Percentiles rank a stretch among this genome's conserved stretches.
Conservation (phyloP, 176 grass and related monocot genomes). For the Dendrocalamus sinicus region DNA sequence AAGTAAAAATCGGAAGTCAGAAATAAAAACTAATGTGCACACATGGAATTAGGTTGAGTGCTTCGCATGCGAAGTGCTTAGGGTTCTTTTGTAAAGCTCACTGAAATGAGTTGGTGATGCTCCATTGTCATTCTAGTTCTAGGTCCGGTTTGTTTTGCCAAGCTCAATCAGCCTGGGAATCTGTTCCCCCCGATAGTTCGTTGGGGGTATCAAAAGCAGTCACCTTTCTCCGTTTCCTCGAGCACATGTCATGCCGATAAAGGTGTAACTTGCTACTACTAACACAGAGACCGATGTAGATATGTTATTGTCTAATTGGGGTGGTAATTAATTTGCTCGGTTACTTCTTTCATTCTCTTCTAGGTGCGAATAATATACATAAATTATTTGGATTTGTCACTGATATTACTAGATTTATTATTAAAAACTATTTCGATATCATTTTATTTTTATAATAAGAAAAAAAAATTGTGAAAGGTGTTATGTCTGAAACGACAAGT, state of each 20-base stretch:
- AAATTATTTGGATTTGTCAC: too few relatives aligned
- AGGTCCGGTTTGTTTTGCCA: neutral
- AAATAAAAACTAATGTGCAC: too few relatives aligned
- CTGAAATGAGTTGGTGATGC: neutral
- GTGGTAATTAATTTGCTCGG: neutral
- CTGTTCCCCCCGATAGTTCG: neutral
- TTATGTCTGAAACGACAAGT: too few relatives aligned
- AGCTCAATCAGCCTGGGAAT: neutral
- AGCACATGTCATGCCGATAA: conserved; percentile 44
- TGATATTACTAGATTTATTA: too few relatives aligned
- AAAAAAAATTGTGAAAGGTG: too few relatives aligned
- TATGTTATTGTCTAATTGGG: neutral
- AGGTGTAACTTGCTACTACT: neutral
- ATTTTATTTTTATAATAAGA: too few relatives aligned
- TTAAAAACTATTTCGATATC: too few relatives aligned
- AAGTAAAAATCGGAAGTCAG: too few relatives aligned
- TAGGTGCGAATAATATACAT: neutral
- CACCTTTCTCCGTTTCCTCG: neutral
- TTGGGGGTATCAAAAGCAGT: neutral
- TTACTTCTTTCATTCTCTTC: neutral
- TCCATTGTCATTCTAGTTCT: neutral
- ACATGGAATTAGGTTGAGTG: too few relatives aligned
- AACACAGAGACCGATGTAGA: neutral
- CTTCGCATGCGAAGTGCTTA: too few relatives aligned
- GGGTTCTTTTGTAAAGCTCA: neutral